Percentiles rank a stretch among this genome's conserved stretches.
Evolutionary conservation across 306 rosid species (phyloP).

Genomic region (Calophaca sinica): DNA sequence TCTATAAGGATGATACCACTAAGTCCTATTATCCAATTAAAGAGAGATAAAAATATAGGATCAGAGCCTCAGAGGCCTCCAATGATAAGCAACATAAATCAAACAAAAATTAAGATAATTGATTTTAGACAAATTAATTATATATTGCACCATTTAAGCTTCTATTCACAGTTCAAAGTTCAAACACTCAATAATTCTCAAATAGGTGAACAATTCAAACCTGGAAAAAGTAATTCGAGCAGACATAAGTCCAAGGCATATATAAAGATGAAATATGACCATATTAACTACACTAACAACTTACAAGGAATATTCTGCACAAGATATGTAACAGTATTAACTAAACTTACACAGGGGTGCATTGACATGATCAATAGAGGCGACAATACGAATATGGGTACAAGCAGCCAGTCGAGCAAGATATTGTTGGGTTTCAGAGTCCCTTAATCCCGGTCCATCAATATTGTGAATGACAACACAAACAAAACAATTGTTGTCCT

Average conservation of each 20-base stretch:
- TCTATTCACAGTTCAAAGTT: constrained; percentile 2
- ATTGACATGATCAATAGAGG: constrained; percentile 87
- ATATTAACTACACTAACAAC: constrained; percentile 50
- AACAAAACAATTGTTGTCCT: constrained; percentile 57
- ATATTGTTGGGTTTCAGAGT: constrained; percentile 78
- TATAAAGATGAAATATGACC: constrained; percentile 3
- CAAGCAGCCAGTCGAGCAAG: constrained; percentile 85
- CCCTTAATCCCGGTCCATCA: constrained; percentile 92
- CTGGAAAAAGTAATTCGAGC: not conserved
- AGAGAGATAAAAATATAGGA: constrained; percentile 7
- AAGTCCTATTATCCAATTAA: constrained; percentile 1
- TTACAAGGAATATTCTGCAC: constrained; percentile 30
- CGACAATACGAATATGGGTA: constrained; percentile 70
- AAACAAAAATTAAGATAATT: constrained; percentile 28
- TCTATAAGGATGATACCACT: constrained; percentile 7
- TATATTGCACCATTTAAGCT: constrained; percentile 14
- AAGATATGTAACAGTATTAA: not conserved
- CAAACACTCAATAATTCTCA: too few species aligned
- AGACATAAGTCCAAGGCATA: constrained; percentile 32
- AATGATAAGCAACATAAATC: constrained; percentile 6
- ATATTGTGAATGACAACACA: constrained; percentile 84
- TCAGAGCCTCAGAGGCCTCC: constrained; percentile 17
- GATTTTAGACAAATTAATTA: not conserved
- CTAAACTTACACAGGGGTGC: constrained; percentile 78
- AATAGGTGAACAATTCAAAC: constrained; percentile 16